phyloP scores from a whole-genome alignment of 2,329 filamentous ascomycete species.

The Periconia digitata region DNA sequence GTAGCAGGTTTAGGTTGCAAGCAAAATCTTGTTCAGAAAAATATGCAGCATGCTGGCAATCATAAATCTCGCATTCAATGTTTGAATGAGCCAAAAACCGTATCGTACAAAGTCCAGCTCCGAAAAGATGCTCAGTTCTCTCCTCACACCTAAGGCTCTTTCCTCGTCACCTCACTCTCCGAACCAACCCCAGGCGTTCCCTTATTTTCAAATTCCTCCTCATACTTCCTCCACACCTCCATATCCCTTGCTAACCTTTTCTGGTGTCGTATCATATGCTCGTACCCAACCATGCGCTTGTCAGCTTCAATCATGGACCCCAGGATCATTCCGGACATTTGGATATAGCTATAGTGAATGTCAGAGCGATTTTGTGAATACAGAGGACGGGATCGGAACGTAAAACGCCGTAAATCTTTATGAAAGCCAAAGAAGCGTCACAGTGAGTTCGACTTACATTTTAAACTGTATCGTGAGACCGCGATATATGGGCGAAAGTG shows the following conservation, averaged over 20 bases:
- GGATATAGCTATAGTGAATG: conserved; percentile 65
- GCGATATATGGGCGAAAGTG: conserved; percentile 70
- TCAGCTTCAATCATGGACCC: conserved; percentile 79
- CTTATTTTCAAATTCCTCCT: conserved; percentile 58
- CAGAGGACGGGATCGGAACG: background rate
- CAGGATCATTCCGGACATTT: conserved; percentile 84
- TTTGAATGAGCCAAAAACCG: too few relatives aligned
- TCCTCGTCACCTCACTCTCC: conserved; percentile 33
- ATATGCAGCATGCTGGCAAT: too few relatives aligned
- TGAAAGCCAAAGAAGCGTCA: too few relatives aligned
- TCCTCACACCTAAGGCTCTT: conserved; percentile 8
- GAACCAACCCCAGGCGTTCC: conserved; percentile 41
- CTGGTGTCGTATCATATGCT: conserved; percentile 65
- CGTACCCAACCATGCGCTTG: conserved; percentile 65
- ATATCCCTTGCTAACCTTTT: conserved; percentile 65
- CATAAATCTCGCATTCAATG: background rate
- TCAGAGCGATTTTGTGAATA: conserved; percentile 1
- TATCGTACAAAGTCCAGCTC: background rate
- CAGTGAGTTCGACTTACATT: conserved; percentile 31
- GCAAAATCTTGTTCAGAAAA: too few relatives aligned
- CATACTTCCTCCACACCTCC: conserved; percentile 69
- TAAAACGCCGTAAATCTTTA: background rate
- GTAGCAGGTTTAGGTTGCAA: too few relatives aligned
- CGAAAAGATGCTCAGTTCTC: background rate
- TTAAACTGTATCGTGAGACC: conserved; percentile 47